Percentiles rank a stretch among this genome's conserved stretches.
Conservation (phyloP, 2,329 filamentous ascomycete genomes). For the Cordyceps fumosorosea region DNA sequence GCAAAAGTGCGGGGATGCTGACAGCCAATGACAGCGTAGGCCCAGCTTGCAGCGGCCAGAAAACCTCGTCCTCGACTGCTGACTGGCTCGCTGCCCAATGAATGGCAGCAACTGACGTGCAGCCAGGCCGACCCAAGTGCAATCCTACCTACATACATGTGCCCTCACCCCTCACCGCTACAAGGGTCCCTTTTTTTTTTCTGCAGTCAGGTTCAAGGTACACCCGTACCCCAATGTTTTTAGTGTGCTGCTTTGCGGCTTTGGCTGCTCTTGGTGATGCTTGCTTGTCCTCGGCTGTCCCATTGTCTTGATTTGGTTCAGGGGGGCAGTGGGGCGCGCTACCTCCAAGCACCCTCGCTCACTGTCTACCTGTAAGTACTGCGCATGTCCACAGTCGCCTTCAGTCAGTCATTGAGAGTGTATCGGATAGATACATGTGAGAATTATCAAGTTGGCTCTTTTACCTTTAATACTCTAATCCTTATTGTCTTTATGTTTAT, state of each 20-base stretch:
- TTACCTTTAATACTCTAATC: background rate
- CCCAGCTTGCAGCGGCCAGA: background rate
- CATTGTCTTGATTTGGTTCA: background rate
- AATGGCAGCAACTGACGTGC: background rate
- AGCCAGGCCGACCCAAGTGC: background rate
- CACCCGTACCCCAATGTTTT: too few relatives aligned
- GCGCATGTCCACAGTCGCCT: background rate
- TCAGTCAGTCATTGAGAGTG: background rate
- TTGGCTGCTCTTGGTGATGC: background rate
- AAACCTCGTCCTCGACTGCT: background rate
- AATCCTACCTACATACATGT: too few relatives aligned
- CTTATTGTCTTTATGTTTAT: background rate
- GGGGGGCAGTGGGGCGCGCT: constrained; percentile 6
- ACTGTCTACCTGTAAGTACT: background rate
- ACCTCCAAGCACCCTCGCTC: background rate
- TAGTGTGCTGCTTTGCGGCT: background rate
- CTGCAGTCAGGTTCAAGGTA: background rate
- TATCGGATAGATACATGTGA: too few relatives aligned
- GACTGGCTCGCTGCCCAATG: background rate
- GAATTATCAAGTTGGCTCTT: too few relatives aligned
- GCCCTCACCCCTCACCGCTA: background rate
- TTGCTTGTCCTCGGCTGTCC: background rate
- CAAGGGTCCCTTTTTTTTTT: background rate
- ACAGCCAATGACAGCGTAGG: background rate
- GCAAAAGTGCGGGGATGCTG: constrained; percentile 4